phyloP scores from a whole-genome alignment of 768 basidiomycete genomes.

The Gautieria morchelliformis region DNA sequence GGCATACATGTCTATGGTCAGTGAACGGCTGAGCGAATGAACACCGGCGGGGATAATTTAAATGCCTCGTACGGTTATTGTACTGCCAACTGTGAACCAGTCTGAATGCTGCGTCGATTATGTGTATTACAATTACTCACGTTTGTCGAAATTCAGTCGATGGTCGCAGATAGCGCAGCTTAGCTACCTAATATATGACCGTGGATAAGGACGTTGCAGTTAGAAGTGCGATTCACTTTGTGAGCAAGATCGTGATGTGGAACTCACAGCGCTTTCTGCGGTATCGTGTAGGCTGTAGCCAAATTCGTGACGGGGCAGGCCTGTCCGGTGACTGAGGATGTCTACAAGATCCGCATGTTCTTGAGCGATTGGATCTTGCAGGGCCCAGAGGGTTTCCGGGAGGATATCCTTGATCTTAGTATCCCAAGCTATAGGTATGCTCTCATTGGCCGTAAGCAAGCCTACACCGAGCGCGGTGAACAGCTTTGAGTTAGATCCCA shows the following conservation, averaged over 20 bases:
- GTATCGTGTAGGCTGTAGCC: constrained; percentile 22
- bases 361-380: constrained; percentile 32
- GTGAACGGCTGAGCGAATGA: not conserved
- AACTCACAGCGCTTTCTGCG: constrained; percentile 14
- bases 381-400: constrained; percentile 29
- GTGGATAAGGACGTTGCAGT: too few species aligned
- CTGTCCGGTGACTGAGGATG: constrained; percentile 31
- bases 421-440: constrained; percentile 18
- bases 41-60: not conserved
- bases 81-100: not conserved
- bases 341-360: constrained; percentile 28
- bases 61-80: not conserved
- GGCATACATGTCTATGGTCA: not conserved
- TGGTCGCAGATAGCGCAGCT: not conserved
- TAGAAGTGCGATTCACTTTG: too few species aligned
- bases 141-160: constrained; percentile 1
- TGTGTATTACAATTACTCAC: not conserved
- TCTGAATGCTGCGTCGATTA: not conserved
- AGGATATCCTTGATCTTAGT: constrained; percentile 30
- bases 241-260: not conserved
- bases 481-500: constrained; percentile 31
- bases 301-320: constrained; percentile 28
- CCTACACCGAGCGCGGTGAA: constrained; percentile 31
- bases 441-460: constrained; percentile 30
- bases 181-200: not conserved